phyloP scores from a whole-genome alignment of 164 flowering plant species.

The Aristolochia californica region DNA sequence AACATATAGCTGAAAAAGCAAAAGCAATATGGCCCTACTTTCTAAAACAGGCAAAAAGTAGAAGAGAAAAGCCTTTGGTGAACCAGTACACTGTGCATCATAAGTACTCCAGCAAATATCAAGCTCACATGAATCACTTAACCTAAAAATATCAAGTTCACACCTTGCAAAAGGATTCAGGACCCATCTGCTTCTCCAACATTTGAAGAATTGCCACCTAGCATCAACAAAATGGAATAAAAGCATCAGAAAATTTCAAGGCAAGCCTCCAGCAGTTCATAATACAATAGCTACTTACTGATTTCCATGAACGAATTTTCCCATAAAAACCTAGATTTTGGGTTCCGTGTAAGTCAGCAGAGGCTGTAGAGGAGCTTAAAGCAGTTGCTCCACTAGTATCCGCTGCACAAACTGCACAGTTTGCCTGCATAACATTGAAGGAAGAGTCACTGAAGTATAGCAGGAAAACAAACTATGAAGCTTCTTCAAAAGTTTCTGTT shows the following conservation, averaged over 20 bases:
- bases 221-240: conserved; percentile 4
- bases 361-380: conserved; percentile 59
- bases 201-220: conserved; percentile 95
- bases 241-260: not conserved
- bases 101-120: too few relatives aligned
- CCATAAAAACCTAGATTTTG: conserved; percentile 77
- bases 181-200: conserved; percentile 99
- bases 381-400: conserved; percentile 82
- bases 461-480: not conserved
- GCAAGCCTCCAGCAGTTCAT: not conserved
- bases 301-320: conserved; percentile 87
- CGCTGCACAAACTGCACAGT: conserved; percentile 79
- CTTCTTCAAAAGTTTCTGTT: not conserved
- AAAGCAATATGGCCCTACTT: too few relatives aligned
- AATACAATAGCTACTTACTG: conserved; percentile 45
- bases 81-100: too few relatives aligned
- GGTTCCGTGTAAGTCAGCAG: conserved; percentile 75
- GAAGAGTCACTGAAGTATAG: not conserved
- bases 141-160: not conserved
- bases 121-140: too few relatives aligned
- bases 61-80: not conserved
- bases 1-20: not conserved
- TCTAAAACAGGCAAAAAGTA: too few relatives aligned
- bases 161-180: conserved; percentile 85
- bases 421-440: conserved; percentile 47